Conservation (phyloP, 768 basidiomycete genomes). For the Pisolithus sp. region DNA sequence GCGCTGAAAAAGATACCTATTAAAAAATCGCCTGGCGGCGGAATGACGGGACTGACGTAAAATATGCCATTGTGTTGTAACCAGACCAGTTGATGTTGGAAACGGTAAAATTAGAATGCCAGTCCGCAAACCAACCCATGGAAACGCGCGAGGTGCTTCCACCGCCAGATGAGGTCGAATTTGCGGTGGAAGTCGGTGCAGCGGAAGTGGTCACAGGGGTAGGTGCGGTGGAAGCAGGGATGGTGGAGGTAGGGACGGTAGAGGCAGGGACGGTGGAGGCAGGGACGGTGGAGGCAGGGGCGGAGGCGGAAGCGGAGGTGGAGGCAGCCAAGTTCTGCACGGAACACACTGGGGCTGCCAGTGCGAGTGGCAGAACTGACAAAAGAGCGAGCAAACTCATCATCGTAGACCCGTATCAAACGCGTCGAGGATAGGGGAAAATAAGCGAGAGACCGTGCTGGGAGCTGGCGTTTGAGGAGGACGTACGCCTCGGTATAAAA, state of each 20-base stretch:
- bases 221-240: not conserved
- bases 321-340: slow-evolving; percentile 5
- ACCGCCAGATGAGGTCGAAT: slow-evolving; percentile 15
- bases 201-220: slow-evolving; percentile 2
- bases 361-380: slow-evolving; percentile 16
- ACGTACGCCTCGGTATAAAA: too few species aligned
- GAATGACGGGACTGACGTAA: slow-evolving; percentile 34
- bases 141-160: slow-evolving; percentile 30
- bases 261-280: not conserved
- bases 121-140: slow-evolving; percentile 68
- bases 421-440: not conserved
- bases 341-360: slow-evolving; percentile 25
- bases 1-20: slow-evolving; percentile 8
- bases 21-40: not conserved
- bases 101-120: slow-evolving; percentile 46
- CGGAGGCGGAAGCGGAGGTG: not conserved
- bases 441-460: too few species aligned
- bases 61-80: slow-evolving; percentile 64
- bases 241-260: too few species aligned
- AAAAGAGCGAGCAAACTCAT: slow-evolving; percentile 19
- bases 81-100: slow-evolving; percentile 55
- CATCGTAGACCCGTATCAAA: not conserved
- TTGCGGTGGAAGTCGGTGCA: slow-evolving; percentile 6
- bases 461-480: too few species aligned
- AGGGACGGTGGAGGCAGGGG: not conserved